Conservation (phyloP, 192 early-diverging fungal genomes). For the Gonapodya prolifera region DNA sequence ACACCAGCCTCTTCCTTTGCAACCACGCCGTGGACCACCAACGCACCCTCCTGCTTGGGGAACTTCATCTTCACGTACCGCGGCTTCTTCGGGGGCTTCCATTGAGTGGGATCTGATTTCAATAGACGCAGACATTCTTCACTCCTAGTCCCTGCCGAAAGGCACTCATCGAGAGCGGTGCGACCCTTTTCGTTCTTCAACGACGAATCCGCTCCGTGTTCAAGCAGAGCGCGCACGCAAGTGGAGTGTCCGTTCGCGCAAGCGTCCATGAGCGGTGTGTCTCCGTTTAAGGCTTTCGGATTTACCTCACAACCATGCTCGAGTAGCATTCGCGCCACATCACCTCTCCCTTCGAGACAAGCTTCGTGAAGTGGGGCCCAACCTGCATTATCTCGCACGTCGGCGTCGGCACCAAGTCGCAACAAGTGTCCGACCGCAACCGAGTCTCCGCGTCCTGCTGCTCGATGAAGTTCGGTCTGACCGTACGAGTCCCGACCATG, state of each 20-base stretch:
- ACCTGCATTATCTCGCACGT: conserved; percentile 20
- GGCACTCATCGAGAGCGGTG: background rate
- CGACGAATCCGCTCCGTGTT: background rate
- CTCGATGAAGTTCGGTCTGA: conserved; percentile 25
- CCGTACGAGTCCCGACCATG: conserved; percentile 20
- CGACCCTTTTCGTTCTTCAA: background rate
- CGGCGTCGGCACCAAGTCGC: conserved; percentile 31
- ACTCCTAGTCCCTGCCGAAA: too few relatives aligned
- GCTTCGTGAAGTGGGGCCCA: conserved; percentile 41
- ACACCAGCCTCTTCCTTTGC: too few relatives aligned
- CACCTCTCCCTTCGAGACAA: conserved; percentile 16
- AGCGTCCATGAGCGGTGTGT: conserved; percentile 17
- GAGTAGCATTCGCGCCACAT: conserved; percentile 22
- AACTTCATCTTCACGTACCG: too few relatives aligned
- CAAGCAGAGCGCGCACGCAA: background rate
- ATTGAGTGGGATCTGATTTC: too few relatives aligned
- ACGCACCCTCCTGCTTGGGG: too few relatives aligned
- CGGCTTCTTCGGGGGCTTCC: too few relatives aligned
- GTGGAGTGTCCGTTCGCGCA: background rate
- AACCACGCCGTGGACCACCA: too few relatives aligned
- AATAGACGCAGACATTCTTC: too few relatives aligned
- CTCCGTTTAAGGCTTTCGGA: conserved; percentile 6
- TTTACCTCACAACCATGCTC: conserved; percentile 31
- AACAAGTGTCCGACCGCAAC: conserved; percentile 16
- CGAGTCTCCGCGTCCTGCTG: conserved; percentile 19